phyloP scores from a whole-genome alignment of 176 grass and related monocot species.

The Oryza rufipogon region DNA sequence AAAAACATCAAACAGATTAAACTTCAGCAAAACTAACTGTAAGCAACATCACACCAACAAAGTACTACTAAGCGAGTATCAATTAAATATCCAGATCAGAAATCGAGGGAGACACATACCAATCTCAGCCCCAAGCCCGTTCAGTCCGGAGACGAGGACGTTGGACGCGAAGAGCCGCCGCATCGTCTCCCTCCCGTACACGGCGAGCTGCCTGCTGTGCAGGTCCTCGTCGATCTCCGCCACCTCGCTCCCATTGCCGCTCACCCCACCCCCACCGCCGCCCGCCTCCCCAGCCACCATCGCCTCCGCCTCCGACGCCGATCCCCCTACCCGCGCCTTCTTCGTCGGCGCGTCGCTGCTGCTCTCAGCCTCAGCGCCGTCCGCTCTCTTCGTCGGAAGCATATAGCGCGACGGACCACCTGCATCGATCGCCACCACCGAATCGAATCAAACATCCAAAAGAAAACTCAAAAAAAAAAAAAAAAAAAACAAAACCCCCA shows the following conservation, averaged over 20 bases:
- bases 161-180: conserved; percentile 65
- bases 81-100: background rate
- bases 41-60: background rate
- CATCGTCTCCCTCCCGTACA: conserved; percentile 90
- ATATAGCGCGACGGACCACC: conserved; percentile 7
- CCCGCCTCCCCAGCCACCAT: conserved; percentile 33
- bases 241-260: conserved; percentile 37
- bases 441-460: conserved; percentile 39
- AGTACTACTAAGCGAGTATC: background rate
- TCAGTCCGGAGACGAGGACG: conserved; percentile 78
- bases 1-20: background rate
- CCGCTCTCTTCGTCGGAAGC: conserved; percentile 35
- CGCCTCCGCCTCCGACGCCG: background rate
- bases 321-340: conserved; percentile 31
- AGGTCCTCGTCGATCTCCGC: conserved; percentile 78
- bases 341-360: conserved; percentile 19
- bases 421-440: conserved; percentile 21
- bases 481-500: conserved; percentile 22
- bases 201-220: conserved; percentile 80
- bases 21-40: background rate
- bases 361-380: conserved; percentile 18
- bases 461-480: too few species aligned
- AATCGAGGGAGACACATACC: conserved; percentile 42
- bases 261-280: background rate
- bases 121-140: conserved; percentile 82